phyloP scores from a whole-genome alignment of 1,284 basidiomycete genomes.

The Inonotus hispidus region DNA sequence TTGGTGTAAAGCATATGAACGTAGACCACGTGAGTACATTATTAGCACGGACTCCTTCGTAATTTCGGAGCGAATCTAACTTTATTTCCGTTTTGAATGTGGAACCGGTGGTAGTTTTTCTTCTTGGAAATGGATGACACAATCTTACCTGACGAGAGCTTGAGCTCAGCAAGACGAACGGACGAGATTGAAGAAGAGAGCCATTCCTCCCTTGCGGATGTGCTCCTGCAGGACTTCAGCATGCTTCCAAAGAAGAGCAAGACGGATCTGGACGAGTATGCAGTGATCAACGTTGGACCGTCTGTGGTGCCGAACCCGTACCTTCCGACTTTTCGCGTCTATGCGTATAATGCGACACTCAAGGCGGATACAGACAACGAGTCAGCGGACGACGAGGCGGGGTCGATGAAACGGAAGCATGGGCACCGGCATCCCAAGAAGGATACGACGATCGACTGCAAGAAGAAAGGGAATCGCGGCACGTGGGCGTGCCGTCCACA shows the following conservation, averaged over 20 bases:
- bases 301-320: conserved; percentile 87
- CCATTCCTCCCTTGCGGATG: conserved; percentile 37
- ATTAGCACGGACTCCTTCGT: not conserved
- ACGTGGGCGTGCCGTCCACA: conserved; percentile 57
- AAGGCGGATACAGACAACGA: conserved; percentile 22
- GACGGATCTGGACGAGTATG: conserved; percentile 62
- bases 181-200: conserved; percentile 1
- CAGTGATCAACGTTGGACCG: conserved; percentile 73
- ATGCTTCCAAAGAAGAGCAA: conserved; percentile 47
- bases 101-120: conserved; percentile 11
- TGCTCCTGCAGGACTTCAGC: conserved; percentile 50
- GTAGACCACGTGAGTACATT: conserved; percentile 57
- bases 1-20: conserved; percentile 58
- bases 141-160: conserved; percentile 18
- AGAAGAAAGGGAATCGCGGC: conserved; percentile 43
- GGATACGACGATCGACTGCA: conserved; percentile 42
- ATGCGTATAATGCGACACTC: conserved; percentile 70
- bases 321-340: conserved; percentile 78
- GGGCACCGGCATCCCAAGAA: conserved; percentile 42
- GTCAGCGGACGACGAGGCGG: conserved; percentile 22
- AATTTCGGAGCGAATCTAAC: conserved; percentile 6
- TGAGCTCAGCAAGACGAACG: conserved; percentile 26
- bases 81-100: not conserved
- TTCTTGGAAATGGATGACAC: conserved; percentile 16
- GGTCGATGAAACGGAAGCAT: conserved; percentile 34